Evolutionary conservation across 2,329 filamentous ascomycete genomes (phyloP).

Genomic region (Paracorniculantispora psalliotae): DNA sequence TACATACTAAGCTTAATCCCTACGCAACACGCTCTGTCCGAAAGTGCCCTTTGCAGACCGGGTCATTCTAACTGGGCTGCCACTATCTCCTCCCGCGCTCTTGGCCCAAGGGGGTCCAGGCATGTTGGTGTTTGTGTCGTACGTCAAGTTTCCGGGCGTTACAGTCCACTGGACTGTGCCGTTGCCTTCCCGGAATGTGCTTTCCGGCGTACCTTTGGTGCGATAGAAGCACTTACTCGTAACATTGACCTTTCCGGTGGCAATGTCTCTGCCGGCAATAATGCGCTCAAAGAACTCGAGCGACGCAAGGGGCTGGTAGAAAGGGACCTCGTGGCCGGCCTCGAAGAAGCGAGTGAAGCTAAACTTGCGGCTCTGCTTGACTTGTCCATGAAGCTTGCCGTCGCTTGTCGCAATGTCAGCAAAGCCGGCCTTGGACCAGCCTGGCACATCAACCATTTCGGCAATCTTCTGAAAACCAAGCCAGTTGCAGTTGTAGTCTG

Average conservation of each 20-base stretch:
- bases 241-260: slow-evolving; percentile 48
- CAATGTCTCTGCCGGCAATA: slow-evolving; percentile 47
- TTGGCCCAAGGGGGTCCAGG: background rate
- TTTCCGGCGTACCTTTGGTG: background rate
- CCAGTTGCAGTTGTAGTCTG: slow-evolving; percentile 55
- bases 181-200: background rate
- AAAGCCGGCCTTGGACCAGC: slow-evolving; percentile 55
- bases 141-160: background rate
- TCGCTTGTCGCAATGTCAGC: slow-evolving; percentile 61
- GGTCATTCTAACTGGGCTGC: background rate
- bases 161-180: background rate
- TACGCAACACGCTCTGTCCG: background rate
- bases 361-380: slow-evolving; percentile 69
- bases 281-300: slow-evolving; percentile 56
- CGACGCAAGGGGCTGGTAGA: slow-evolving; percentile 53
- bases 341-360: slow-evolving; percentile 62
- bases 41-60: background rate
- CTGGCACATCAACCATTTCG: slow-evolving; percentile 48
- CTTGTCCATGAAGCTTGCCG: slow-evolving; percentile 40
- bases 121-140: background rate
- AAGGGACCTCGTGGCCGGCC: slow-evolving; percentile 57
- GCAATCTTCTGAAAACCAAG: slow-evolving; percentile 65
- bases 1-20: background rate
- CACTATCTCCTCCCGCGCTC: background rate
- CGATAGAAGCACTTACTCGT: slow-evolving; percentile 28